Conservation (phyloP, 495 filamentous ascomycete genomes). For the Penicillium cosmopolitanum region DNA sequence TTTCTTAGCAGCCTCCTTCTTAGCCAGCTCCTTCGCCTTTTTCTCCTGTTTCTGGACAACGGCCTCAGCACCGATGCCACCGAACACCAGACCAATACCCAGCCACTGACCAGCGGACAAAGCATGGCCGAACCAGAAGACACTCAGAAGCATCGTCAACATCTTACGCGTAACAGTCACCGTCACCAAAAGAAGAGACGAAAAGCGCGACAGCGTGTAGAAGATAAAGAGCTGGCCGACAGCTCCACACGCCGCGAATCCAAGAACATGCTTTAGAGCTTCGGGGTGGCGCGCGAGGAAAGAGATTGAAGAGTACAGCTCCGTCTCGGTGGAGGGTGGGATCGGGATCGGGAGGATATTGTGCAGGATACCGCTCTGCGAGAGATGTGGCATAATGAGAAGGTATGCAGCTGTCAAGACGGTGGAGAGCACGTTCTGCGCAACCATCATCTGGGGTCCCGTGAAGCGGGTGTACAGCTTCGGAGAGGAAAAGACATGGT, state of each 20-base stretch:
- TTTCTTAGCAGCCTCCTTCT: conserved; percentile 54
- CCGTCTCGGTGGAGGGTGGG: conserved; percentile 57
- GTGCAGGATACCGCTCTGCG: conserved; percentile 63
- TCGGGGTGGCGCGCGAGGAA: conserved; percentile 79
- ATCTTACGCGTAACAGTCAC: conserved; percentile 98
- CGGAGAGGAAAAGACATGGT: conserved; percentile 80
- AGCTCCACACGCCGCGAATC: conserved; percentile 90
- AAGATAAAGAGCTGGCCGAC: conserved; percentile 98
- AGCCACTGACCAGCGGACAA: conserved; percentile 86
- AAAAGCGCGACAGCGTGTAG: conserved; percentile 91
- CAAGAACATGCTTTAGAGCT: conserved; percentile 82
- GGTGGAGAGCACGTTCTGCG: conserved; percentile 87
- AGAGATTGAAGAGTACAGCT: conserved; percentile 74
- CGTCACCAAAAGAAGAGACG: conserved; percentile 87
- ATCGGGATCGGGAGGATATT: conserved; percentile 68
- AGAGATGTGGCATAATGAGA: conserved; percentile 75
- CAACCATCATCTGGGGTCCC: conserved; percentile 99
- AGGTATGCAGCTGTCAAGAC: conserved; percentile 75
- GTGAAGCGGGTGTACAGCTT: conserved; percentile 68
- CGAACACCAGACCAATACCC: conserved; percentile 90
- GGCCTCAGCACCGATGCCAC: conserved; percentile 90
- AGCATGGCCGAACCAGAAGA: conserved; percentile 90
- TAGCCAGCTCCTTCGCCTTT: conserved; percentile 73
- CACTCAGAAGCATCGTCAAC: conserved; percentile 96
- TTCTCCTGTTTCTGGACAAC: conserved; percentile 83